A percentile compares a stretch with the other conserved stretches of the same genome.
Evolutionary conservation across 192 early-diverging fungal genomes (phyloP).

Genomic region (Piromyces finnis): DNA sequence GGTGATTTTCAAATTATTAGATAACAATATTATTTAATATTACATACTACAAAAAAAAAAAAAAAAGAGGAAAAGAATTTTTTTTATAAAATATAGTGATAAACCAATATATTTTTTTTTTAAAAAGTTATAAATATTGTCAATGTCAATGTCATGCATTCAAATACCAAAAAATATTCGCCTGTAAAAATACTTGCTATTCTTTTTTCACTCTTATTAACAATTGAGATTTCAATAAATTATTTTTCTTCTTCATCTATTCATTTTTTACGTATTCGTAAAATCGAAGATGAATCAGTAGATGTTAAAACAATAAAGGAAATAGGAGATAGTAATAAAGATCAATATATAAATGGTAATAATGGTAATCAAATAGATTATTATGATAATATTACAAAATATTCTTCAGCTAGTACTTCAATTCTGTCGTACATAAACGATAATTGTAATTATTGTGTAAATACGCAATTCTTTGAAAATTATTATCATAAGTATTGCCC

Average conservation of each 20-base stretch:
- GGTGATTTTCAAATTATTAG: no score
- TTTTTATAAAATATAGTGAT: no score
- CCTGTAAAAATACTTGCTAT: not conserved
- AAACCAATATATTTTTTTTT: no score
- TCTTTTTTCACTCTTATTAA: not conserved
- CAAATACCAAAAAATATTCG: not conserved
- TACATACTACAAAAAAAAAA: no score
- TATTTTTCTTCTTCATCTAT: not conserved
- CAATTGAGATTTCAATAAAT: not conserved
- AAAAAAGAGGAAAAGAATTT: no score
- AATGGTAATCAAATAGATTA: not conserved
- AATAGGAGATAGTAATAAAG: no score
- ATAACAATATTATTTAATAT: no score
- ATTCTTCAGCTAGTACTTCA: not conserved
- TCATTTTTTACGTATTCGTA: not conserved
- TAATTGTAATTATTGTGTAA: not conserved
- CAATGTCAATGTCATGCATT: not conserved
- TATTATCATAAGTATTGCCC: not conserved
- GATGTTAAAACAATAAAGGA: not conserved
- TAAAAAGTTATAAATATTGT: no score
- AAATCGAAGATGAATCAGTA: not conserved
- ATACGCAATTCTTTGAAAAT: not conserved
- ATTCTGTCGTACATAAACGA: not conserved
- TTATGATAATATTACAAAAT: not conserved
- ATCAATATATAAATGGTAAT: not conserved